Evolutionary conservation across 768 basidiomycete species (phyloP).

Genomic region (Pleurotus cornucopiae): DNA sequence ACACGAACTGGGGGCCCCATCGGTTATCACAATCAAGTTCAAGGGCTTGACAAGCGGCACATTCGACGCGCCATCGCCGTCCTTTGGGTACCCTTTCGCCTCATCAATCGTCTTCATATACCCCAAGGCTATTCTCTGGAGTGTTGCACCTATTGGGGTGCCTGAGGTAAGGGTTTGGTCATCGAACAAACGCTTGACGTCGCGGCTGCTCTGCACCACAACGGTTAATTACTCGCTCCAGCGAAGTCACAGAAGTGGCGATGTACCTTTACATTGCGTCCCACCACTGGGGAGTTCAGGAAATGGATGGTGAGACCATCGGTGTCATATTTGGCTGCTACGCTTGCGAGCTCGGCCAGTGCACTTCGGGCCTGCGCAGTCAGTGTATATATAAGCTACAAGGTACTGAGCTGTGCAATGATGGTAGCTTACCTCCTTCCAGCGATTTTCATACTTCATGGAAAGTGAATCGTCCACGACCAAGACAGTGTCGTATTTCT

Average conservation of each 20-base stretch:
- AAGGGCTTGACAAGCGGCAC: constrained; percentile 32
- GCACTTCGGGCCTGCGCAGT: constrained; percentile 32
- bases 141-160: constrained; percentile 14
- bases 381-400: not conserved
- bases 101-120: constrained; percentile 12
- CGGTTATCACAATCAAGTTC: constrained; percentile 54
- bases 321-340: constrained; percentile 39
- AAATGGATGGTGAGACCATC: constrained; percentile 58
- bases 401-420: not conserved
- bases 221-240: constrained; percentile 12
- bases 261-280: constrained; percentile 26
- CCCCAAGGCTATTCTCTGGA: constrained; percentile 12
- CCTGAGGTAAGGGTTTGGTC: constrained; percentile 11
- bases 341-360: constrained; percentile 36
- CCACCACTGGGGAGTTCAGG: constrained; percentile 34
- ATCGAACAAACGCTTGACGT: constrained; percentile 14
- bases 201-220: constrained; percentile 10
- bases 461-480: constrained; percentile 60
- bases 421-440: constrained; percentile 41
- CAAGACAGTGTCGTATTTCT: constrained; percentile 51
- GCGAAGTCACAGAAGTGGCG: constrained; percentile 16
- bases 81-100: not conserved
- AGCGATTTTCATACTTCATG: constrained; percentile 40
- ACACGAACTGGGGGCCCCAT: constrained; percentile 45
- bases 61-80: constrained; percentile 12